Conservation (phyloP, 2,329 filamentous ascomycete genomes). For the Alternaria consortialis region DNA sequence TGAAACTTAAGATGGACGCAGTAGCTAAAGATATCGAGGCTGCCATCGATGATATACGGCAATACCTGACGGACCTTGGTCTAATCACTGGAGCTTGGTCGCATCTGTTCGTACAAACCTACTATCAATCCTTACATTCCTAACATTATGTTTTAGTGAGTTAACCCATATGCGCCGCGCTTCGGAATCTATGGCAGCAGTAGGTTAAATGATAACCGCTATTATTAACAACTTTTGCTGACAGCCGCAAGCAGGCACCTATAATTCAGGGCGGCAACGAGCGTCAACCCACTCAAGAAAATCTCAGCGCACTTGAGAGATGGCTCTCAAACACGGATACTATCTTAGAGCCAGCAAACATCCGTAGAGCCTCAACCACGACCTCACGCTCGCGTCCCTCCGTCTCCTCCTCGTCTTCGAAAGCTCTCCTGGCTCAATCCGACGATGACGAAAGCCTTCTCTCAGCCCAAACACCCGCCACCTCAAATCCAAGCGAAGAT, state of each 20-base stretch:
- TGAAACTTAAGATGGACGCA: slow-evolving; percentile 18
- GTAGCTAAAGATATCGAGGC: slow-evolving; percentile 21
- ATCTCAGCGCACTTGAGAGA: neutral
- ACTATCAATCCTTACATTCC: neutral
- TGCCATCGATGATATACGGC: slow-evolving; percentile 20
- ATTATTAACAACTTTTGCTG: neutral
- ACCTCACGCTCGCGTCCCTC: slow-evolving; percentile 15
- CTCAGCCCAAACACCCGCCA: neutral
- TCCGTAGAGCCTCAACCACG: slow-evolving; percentile 5
- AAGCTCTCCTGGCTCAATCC: neutral
- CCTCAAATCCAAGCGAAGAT: slow-evolving; percentile 2
- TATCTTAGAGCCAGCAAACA: slow-evolving; percentile 5
- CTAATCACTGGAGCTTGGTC: neutral
- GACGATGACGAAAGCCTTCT: slow-evolving; percentile 12
- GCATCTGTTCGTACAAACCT: neutral
- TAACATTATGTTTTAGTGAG: neutral
- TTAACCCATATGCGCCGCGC: neutral
- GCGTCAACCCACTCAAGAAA: neutral
- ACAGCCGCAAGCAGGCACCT: neutral
- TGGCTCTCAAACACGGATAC: slow-evolving; percentile 22
- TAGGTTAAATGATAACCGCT: neutral
- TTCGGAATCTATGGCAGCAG: neutral
- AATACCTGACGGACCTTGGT: slow-evolving; percentile 11
- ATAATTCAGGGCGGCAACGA: slow-evolving; percentile 7
- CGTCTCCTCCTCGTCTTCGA: slow-evolving; percentile 10